Conservation (phyloP, 2,329 filamentous ascomycete species). For the Monilinia polystroma region DNA sequence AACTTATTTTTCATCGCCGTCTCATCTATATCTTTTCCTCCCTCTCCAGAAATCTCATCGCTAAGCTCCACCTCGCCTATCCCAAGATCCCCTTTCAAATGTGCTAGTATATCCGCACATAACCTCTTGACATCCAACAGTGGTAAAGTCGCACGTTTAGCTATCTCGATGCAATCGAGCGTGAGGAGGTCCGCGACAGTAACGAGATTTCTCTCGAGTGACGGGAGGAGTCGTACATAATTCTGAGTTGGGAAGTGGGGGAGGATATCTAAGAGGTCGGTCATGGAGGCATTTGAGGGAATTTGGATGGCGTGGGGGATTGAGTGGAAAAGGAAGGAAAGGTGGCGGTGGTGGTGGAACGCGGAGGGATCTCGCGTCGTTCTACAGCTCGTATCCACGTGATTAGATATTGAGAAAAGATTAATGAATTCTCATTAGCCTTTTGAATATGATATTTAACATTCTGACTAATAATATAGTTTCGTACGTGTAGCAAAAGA, state of each 20-base stretch:
- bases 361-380: not conserved
- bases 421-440: not conserved
- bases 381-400: not conserved
- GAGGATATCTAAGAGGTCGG: slow-evolving; percentile 79
- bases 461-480: not conserved
- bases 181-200: slow-evolving; percentile 83
- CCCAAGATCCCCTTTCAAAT: slow-evolving; percentile 59
- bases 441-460: not conserved
- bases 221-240: slow-evolving; percentile 73
- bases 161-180: slow-evolving; percentile 77
- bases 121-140: slow-evolving; percentile 77
- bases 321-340: not conserved
- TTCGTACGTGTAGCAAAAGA: not conserved
- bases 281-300: slow-evolving; percentile 57
- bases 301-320: not conserved
- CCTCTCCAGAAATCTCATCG: slow-evolving; percentile 6
- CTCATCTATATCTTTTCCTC: not conserved
- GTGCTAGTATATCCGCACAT: slow-evolving; percentile 62
- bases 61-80: slow-evolving; percentile 22
- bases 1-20: slow-evolving; percentile 21
- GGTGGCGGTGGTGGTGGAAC: not conserved
- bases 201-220: slow-evolving; percentile 74
- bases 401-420: not conserved
- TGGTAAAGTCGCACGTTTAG: slow-evolving; percentile 80
- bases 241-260: slow-evolving; percentile 72